These are phyloP conservation scores for Ceratocystis ficicola DNA, from an alignment of 2,329 filamentous ascomycete species.

Conservation along the genomic window DNA sequence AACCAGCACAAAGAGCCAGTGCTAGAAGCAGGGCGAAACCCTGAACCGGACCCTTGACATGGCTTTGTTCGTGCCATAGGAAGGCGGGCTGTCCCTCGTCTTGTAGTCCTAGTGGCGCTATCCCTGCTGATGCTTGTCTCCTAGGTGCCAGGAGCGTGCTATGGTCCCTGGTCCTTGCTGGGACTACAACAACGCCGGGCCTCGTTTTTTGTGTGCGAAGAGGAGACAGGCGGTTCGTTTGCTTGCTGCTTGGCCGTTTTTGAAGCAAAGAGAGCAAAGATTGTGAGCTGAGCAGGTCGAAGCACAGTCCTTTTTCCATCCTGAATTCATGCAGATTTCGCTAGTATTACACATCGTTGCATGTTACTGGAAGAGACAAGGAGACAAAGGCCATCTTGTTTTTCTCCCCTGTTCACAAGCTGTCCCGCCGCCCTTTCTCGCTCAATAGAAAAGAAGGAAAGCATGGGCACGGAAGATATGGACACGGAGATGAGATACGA, in stretches of 20 bases:
- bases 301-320: neutral
- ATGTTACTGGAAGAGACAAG: neutral
- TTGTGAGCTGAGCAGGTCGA: neutral
- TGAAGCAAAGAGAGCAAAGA: neutral
- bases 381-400: neutral
- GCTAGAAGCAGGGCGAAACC: no score
- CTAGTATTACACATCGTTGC: neutral
- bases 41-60: no score
- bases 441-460: neutral
- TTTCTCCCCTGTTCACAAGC: neutral
- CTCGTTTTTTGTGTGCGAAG: neutral
- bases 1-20: no score
- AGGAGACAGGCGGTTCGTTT: neutral
- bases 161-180: constrained; percentile 1
- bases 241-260: neutral
- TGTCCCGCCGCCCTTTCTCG: neutral
- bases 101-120: neutral
- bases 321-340: neutral
- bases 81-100: no score
- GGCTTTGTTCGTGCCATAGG: no score
- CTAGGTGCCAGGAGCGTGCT: no score
- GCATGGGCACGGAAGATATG: neutral
- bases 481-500: neutral
- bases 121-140: neutral
- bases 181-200: neutral